Conservation (phyloP, 2,329 filamentous ascomycete genomes). For the Ceratocystiopsis sp. region DNA sequence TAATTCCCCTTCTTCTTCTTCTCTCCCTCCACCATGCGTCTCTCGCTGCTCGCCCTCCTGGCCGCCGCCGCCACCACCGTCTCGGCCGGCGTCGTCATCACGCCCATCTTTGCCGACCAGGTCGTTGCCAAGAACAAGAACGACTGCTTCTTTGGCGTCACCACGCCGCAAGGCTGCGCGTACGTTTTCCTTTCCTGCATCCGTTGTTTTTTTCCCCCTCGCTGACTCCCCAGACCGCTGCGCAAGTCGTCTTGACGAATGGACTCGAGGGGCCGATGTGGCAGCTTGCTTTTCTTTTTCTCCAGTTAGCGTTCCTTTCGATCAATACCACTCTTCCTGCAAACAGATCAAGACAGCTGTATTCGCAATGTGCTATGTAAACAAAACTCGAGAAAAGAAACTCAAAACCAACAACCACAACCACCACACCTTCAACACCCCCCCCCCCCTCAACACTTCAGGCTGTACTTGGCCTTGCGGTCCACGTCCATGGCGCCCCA, state of each 20-base stretch:
- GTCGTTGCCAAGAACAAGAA: constrained; percentile 28
- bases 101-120: constrained; percentile 32
- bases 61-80: constrained; percentile 27
- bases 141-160: constrained; percentile 39
- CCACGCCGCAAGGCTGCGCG: constrained; percentile 41
- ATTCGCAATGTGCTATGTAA: background rate
- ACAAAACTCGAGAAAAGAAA: background rate
- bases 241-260: background rate
- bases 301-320: too few relatives aligned
- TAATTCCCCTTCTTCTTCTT: too few relatives aligned
- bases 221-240: background rate
- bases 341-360: too few relatives aligned
- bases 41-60: constrained; percentile 19
- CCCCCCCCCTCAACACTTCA: constrained; percentile 1
- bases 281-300: too few relatives aligned
- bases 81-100: constrained; percentile 37
- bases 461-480: constrained; percentile 5
- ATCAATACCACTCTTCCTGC: too few relatives aligned
- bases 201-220: background rate
- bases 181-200: constrained; percentile 17
- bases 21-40: constrained; percentile 21
- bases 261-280: too few relatives aligned
- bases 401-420: background rate
- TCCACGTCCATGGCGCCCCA: constrained; percentile 7
- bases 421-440: background rate